Base-by-base conservation (phyloP, 2,329 filamentous ascomycete species). In the Pleoardoris graminearum region DNA sequence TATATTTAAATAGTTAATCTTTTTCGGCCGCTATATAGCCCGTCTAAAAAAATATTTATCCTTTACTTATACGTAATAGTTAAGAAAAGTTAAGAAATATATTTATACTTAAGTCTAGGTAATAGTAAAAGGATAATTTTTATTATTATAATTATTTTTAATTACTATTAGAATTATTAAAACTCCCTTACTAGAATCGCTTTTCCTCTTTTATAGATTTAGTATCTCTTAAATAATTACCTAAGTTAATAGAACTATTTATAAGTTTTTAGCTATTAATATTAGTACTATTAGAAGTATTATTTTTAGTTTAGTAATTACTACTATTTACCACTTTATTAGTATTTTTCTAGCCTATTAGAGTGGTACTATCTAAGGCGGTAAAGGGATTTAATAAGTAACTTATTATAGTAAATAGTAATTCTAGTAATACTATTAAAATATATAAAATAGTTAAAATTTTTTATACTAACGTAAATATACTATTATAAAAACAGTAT, bases 41-140 rank as follows among this genome's bases (percentile, higher is more conserved):
- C 38, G n/a, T 41, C 16, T 17, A 17, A 17, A 41, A 41, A 41
- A 41, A 41, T 21, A 41, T 41, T 41, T 17, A 41, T 41, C 38
- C 38, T 41, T 41, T 8, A 7, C 38, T 23, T 21, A 17, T 17
- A 41, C 38, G 38, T 41, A 17, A 41, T 41, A n/a, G 19, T 41
- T 41, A 23, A 41, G 38, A 17, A 41, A 41, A 41, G 38, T 41
- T 17, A 17, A n/a, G 19, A 21, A 23, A 41, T 41, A 21, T 17
- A 21, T 8, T 41, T 41, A 23, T n/a, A n/a, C n/a, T n/a, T n/a
- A n/a, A 17, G 38, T 41, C 19, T 17, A 21, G 38, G 16, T n/a
- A 17, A 41, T 41, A n/a, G 38, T 41, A 23, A 19, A 41, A 41
- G 21, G 38, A 41, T 21, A 17, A 23, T 41, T 41, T 41, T 23